Evolutionary conservation across 1,284 basidiomycete species (phyloP), one percentile per base, ranked within the genome.

Genomic region (Pseudozyma tsukubaensis): DNA sequence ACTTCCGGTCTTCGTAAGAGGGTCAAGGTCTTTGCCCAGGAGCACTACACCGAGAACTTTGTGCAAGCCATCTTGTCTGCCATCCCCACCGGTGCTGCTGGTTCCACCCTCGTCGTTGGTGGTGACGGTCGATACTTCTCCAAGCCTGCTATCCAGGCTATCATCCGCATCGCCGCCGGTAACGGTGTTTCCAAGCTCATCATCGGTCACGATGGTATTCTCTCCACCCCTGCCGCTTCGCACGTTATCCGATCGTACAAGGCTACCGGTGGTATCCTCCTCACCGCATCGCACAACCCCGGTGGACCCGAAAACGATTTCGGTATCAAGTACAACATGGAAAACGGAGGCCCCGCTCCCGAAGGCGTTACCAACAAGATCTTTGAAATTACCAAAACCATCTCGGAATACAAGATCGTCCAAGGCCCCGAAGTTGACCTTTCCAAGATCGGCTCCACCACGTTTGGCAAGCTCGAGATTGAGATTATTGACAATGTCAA

Each of bases 11-110:
- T 84, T 11, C 71, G 83, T 18, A 84, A 84, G 76, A 61, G 81
- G 29, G 83, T 84, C 61, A 84, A 81, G 78, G 83, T 84, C 43
- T 84, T 85, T 53, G 66, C 79, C 48, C 83, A 83, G 78, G 84
- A 93, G 91, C 90, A 98, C 88, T 99, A 99, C 88, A 99, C 97
- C 49, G 96, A 99, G 87, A 99, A 99, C 89, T 99, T 99, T 83
- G 86, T 98, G 65, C 96, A 98, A 86, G 88, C 94, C 78, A 99
- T 94, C 86, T 90, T 99, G 79, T 91, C 93, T 80, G 92, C 94
- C 59, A 93, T 98, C 86, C 89, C 91, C 14, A 89, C 91, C 51
- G 94, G 91, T 39, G 88, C 87, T 10, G 81, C 86, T 73, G 87
- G 86, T 61, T 86, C 91, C 64, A 97, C 95, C 12, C 88, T 99